Evolutionary conservation across 495 filamentous ascomycete species (phyloP).

Genomic region (Daldinia vernicosa): DNA sequence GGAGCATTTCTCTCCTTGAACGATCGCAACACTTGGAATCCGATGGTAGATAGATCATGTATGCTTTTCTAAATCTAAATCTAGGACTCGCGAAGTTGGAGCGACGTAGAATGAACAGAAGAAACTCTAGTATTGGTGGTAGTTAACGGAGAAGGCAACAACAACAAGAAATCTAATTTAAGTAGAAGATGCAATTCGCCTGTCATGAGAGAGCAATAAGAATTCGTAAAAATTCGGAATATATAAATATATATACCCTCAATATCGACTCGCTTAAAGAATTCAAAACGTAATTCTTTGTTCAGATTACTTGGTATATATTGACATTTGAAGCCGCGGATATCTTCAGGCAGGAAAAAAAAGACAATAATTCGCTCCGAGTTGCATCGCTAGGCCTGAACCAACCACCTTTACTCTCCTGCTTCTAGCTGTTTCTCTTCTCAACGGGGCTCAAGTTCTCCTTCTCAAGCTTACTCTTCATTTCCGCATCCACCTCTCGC

Average conservation of each 20-base stretch:
- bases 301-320: conserved; percentile 43
- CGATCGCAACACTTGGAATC: not conserved
- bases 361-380: not conserved
- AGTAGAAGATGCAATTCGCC: not conserved
- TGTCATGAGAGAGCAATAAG: conserved; percentile 2
- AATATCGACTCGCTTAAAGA: not conserved
- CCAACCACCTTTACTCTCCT: conserved; percentile 1
- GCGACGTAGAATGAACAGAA: not conserved
- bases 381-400: conserved; percentile 14
- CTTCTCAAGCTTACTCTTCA: conserved; percentile 44
- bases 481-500: conserved; percentile 66
- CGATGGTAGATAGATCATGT: not conserved
- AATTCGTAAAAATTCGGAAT: conserved; percentile 1
- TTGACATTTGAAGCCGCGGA: conserved; percentile 31
- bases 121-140: not conserved
- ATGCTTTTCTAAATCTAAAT: not conserved
- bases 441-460: conserved; percentile 41
- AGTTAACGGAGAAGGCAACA: conserved; percentile 5
- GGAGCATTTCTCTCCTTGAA: not conserved
- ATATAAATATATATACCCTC: not conserved
- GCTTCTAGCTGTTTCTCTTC: conserved; percentile 45
- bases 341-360: conserved; percentile 35
- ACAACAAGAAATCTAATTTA: not conserved
- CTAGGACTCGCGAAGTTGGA: not conserved
- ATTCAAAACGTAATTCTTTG: conserved; percentile 24